Conservation (phyloP, 345 rosid genomes). For the Ricinus communis region DNA sequence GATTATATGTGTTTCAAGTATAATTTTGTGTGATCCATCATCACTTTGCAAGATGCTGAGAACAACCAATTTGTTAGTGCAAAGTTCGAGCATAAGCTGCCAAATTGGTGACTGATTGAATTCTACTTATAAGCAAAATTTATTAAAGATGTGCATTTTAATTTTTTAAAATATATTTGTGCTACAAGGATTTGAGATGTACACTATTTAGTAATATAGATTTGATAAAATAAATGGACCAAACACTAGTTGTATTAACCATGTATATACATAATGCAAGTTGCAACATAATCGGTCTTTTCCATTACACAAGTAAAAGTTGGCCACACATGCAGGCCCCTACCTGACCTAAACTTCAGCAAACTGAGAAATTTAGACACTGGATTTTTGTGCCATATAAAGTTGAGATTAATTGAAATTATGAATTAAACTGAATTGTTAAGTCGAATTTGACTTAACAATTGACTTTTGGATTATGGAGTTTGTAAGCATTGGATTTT, state of each 20-base stretch:
- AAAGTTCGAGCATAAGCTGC: no score
- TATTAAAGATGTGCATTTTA: no score
- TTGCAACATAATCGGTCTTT: background rate
- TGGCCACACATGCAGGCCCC: no score
- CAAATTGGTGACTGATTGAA: no score
- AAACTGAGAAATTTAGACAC: background rate
- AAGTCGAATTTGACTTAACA: background rate
- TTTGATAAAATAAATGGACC: background rate
- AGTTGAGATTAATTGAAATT: background rate
- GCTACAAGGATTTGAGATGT: background rate
- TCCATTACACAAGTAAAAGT: background rate
- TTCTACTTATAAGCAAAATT: no score
- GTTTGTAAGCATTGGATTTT: background rate
- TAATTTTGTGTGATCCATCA: no score
- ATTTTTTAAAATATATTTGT: background rate
- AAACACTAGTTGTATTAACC: background rate
- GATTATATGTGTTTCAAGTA: no score
- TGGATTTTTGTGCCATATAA: background rate
- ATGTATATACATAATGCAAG: background rate
- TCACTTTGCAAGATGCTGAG: no score
- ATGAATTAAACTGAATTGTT: background rate
- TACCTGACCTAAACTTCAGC: background rate
- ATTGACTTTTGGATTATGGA: background rate
- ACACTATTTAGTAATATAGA: background rate
- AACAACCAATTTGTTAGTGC: no score